phyloP scores from a whole-genome alignment of 768 basidiomycete species.

The Russula lepida region DNA sequence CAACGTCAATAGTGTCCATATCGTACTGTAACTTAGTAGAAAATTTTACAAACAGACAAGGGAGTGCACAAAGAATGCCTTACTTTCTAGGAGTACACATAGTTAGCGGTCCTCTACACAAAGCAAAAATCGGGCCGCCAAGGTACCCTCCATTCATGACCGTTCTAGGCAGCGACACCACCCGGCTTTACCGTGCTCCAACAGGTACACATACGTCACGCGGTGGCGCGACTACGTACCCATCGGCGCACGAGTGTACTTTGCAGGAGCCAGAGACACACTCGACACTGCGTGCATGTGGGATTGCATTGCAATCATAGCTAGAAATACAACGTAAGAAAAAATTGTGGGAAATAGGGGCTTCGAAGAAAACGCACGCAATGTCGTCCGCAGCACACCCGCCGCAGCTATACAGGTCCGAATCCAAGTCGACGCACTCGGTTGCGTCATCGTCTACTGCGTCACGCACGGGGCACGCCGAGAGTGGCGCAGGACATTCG shows the following conservation, averaged over 20 bases:
- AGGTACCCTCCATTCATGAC: neutral
- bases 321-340: constrained; percentile 12
- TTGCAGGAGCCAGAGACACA: constrained; percentile 25
- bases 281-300: constrained; percentile 23
- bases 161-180: neutral
- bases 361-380: constrained; percentile 17
- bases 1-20: neutral
- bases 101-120: neutral
- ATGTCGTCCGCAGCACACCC: constrained; percentile 26
- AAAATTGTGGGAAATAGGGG: neutral
- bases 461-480: constrained; percentile 8
- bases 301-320: constrained; percentile 26
- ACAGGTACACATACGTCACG: constrained; percentile 19
- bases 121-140: neutral
- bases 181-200: neutral
- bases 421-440: constrained; percentile 27
- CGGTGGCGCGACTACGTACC: constrained; percentile 21
- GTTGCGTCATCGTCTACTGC: constrained; percentile 19
- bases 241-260: constrained; percentile 25
- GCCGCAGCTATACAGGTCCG: constrained; percentile 27
- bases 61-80: neutral
- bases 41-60: neutral
- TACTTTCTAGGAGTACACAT: neutral
- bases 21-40: neutral
- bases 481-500: constrained; percentile 6